Conservation (phyloP, 2,329 filamentous ascomycete species). For the Neodidymelliopsis sp. region DNA sequence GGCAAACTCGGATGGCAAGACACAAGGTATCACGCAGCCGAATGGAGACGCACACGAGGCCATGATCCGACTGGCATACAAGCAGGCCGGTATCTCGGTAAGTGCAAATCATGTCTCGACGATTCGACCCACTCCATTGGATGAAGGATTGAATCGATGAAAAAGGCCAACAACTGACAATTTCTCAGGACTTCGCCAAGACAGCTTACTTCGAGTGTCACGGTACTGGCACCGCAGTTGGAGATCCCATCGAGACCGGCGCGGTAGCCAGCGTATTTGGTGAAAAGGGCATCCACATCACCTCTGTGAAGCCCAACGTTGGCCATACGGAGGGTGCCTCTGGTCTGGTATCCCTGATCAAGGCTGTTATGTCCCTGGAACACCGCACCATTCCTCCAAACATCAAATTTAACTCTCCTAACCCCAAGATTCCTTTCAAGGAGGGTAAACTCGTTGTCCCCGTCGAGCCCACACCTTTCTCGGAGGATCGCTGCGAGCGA, state of each 20-base stretch:
- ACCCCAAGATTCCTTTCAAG: constrained; percentile 23
- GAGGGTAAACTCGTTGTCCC: constrained; percentile 20
- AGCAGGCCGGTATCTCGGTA: too few species aligned
- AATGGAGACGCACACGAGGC: too few species aligned
- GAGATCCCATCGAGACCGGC: constrained; percentile 42
- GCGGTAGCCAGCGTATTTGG: constrained; percentile 22
- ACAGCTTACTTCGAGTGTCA: constrained; percentile 49
- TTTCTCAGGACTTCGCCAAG: too few species aligned
- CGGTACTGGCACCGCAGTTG: constrained; percentile 60
- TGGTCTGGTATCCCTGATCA: constrained; percentile 46
- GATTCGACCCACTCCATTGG: too few species aligned
- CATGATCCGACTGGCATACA: too few species aligned
- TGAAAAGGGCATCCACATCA: not conserved
- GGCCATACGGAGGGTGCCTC: constrained; percentile 50
- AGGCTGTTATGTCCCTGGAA: constrained; percentile 49
- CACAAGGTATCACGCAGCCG: constrained; percentile 53
- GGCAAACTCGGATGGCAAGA: constrained; percentile 60
- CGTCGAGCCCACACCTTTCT: constrained; percentile 12
- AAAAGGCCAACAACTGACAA: too few species aligned
- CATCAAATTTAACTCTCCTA: constrained; percentile 23
- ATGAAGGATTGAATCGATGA: too few species aligned
- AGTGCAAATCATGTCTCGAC: too few species aligned
- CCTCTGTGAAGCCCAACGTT: constrained; percentile 44
- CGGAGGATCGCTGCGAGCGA: constrained; percentile 9
- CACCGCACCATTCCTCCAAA: constrained; percentile 41